A percentile compares a stretch with the other conserved stretches of the same genome.
These are phyloP conservation scores for Massariosphaeria phaeospora DNA, from an alignment of 495 filamentous ascomycete species.

Conservation along the genomic window DNA sequence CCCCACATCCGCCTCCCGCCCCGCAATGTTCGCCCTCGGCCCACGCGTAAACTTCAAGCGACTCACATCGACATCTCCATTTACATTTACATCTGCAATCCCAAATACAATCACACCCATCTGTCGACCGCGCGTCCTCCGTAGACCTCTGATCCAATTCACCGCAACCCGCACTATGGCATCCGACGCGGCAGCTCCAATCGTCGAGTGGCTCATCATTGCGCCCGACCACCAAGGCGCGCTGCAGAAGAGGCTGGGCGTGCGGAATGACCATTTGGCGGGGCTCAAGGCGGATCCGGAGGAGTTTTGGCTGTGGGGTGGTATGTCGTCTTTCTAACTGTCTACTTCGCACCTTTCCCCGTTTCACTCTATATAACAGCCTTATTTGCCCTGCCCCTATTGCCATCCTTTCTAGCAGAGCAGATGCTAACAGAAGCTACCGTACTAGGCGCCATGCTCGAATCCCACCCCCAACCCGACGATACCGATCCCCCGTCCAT, in stretches of 20 bases:
- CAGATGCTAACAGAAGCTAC: too few species aligned
- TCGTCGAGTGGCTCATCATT: slow-evolving; percentile 76
- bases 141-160: too few species aligned
- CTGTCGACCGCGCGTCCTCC: too few species aligned
- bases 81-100: too few species aligned
- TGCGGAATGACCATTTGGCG: slow-evolving; percentile 50
- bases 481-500: slow-evolving; percentile 53
- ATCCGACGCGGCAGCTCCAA: too few species aligned
- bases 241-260: slow-evolving; percentile 63
- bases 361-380: too few species aligned
- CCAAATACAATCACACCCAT: too few species aligned
- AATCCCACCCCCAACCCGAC: slow-evolving; percentile 59
- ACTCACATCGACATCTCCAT: too few species aligned
- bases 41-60: too few species aligned
- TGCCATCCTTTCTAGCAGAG: too few species aligned
- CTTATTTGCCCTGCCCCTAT: too few species aligned
- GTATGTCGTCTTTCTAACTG: slow-evolving; percentile 13
- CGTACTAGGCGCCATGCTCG: slow-evolving; percentile 69
- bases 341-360: slow-evolving; percentile 28
- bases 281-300: slow-evolving; percentile 17
- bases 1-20: background rate
- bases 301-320: slow-evolving; percentile 32
- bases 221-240: slow-evolving; percentile 68
- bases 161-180: too few species aligned
- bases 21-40: background rate